A percentile compares a stretch with the other conserved stretches of the same genome.
These are phyloP conservation scores for Suhomyces bribrorum DNA, from an alignment of 1,139 yeast species.

Conservation along the genomic window DNA sequence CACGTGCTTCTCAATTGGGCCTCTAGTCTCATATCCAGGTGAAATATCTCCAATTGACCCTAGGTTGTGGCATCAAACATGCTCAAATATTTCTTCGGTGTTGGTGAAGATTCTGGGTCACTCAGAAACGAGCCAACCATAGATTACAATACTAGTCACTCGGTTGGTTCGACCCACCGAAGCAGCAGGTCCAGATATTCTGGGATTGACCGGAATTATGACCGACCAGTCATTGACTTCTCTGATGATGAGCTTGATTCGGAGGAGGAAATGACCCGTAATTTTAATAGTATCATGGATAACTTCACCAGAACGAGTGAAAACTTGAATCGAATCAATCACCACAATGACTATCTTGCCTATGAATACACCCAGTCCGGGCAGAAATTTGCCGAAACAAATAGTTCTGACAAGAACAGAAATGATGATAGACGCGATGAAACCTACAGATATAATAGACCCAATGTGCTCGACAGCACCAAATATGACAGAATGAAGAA, in stretches of 20 bases:
- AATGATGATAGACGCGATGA: no score
- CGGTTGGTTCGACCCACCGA: conserved; percentile 4
- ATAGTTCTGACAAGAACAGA: no score
- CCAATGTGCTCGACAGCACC: background rate
- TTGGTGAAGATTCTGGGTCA: conserved; percentile 20
- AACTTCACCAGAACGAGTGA: conserved; percentile 13
- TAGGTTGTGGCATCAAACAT: conserved; percentile 4
- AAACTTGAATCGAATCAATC: conserved; percentile 3
- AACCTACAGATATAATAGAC: background rate
- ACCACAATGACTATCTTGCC: conserved; percentile 14
- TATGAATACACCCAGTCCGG: no score
- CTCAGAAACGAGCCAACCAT: conserved; percentile 40
- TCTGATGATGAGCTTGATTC: conserved; percentile 29
- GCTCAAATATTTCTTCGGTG: conserved; percentile 17
- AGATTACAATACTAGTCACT: conserved; percentile 33
- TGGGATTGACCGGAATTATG: background rate
- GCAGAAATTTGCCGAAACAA: no score
- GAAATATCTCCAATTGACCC: background rate
- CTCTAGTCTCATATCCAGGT: no score
- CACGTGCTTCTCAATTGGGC: no score
- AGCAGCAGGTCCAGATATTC: background rate
- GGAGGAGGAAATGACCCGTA: conserved; percentile 14
- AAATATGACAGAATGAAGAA: background rate
- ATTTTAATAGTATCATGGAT: conserved; percentile 13
- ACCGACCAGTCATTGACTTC: conserved; percentile 16